phyloP scores from a whole-genome alignment of 257 asterid species.

The Ilex aquifolium region DNA sequence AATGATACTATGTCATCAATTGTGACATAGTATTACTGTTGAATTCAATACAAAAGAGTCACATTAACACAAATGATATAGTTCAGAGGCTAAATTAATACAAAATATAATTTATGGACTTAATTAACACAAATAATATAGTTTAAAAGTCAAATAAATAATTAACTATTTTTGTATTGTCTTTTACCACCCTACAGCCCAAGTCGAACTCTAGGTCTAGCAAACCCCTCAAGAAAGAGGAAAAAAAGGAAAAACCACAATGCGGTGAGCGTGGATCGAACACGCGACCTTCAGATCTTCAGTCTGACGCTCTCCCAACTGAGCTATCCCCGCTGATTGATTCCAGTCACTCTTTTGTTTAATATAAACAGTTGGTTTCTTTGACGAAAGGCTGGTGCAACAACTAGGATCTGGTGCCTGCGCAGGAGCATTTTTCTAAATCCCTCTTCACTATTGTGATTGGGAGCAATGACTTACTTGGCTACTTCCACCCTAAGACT shows the following conservation, averaged over 20 bases:
- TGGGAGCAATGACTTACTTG: constrained; percentile 74
- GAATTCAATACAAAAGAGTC: too few species aligned
- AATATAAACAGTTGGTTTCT: constrained; percentile 35
- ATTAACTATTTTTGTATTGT: too few species aligned
- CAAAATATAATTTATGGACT: too few species aligned
- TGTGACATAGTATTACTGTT: too few species aligned
- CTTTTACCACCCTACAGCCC: too few species aligned
- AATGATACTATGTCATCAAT: too few species aligned
- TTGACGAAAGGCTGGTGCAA: constrained; percentile 26
- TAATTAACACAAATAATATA: too few species aligned
- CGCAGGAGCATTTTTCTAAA: constrained; percentile 42
- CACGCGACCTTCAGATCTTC: constrained; percentile 2
- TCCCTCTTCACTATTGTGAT: constrained; percentile 56
- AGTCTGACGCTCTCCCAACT: constrained; percentile 3
- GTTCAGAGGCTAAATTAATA: too few species aligned
- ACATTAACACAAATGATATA: too few species aligned
- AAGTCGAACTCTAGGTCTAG: too few species aligned
- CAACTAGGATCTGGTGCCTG: constrained; percentile 30
- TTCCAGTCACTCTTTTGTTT: not conserved
- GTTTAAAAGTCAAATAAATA: too few species aligned
- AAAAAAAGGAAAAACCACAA: too few species aligned
- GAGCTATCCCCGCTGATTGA: not conserved
- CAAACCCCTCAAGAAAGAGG: not conserved
- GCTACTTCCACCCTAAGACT: constrained; percentile 21
- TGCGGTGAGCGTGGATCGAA: not conserved